phyloP scores from a whole-genome alignment of 1,139 yeast genomes.

The Candida smagusa region DNA sequence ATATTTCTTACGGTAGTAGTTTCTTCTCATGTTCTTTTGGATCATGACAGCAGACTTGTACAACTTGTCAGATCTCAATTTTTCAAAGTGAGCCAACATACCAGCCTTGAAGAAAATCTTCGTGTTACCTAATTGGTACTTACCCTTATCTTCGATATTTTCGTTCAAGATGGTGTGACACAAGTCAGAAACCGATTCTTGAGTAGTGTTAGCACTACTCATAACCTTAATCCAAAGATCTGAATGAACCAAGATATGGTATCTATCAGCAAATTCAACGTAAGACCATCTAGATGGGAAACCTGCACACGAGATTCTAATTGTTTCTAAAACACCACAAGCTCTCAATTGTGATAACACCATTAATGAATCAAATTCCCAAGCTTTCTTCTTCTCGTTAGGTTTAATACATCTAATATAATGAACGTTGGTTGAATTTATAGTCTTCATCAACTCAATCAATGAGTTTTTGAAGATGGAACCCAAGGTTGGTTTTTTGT shows the following conservation, averaged over 20 bases:
- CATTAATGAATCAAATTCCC: conserved; percentile 96
- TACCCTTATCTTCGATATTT: conserved; percentile 60
- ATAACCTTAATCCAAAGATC: conserved; percentile 64
- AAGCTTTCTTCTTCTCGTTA: conserved; percentile 87
- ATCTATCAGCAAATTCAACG: conserved; percentile 88
- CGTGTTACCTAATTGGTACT: conserved; percentile 84
- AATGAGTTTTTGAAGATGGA: conserved; percentile 90
- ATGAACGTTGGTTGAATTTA: conserved; percentile 91
- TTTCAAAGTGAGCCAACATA: conserved; percentile 88
- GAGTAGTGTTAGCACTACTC: conserved; percentile 48
- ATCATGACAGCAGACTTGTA: conserved; percentile 76
- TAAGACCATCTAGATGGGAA: conserved; percentile 97
- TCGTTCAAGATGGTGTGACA: conserved; percentile 65
- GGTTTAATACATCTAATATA: conserved; percentile 98
- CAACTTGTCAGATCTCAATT: conserved; percentile 75
- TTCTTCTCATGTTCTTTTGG: conserved; percentile 79
- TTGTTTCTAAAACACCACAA: conserved; percentile 97
- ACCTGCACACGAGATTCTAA: conserved; percentile 95
- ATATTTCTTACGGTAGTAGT: conserved; percentile 61
- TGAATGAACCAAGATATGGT: conserved; percentile 77
- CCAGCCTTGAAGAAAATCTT: conserved; percentile 97
- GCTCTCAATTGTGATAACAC: conserved; percentile 94
- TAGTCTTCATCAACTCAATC: conserved; percentile 89
- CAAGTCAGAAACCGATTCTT: conserved; percentile 56
- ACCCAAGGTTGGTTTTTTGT: conserved; percentile 89